phyloP scores from a whole-genome alignment of 2,329 filamentous ascomycete species.

The Phaeosphaeriaceae sp. region DNA sequence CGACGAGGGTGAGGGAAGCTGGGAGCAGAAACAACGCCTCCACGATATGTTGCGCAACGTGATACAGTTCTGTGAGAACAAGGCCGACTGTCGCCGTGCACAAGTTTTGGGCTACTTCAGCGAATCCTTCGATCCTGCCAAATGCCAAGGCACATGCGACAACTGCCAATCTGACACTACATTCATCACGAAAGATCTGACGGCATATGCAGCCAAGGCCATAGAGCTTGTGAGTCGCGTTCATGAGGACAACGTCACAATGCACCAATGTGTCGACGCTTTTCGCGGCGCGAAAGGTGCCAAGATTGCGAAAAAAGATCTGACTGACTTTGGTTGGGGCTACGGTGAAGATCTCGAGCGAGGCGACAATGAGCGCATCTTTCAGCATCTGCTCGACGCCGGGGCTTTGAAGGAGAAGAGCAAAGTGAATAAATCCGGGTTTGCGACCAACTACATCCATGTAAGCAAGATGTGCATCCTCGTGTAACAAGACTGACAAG shows the following conservation, averaged over 20 bases:
- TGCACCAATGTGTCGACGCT: constrained; percentile 83
- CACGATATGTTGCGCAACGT: constrained; percentile 85
- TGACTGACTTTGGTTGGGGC: constrained; percentile 66
- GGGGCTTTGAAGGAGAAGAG: constrained; percentile 77
- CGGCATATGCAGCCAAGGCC: constrained; percentile 73
- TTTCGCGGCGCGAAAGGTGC: constrained; percentile 74
- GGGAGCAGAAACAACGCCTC: constrained; percentile 83
- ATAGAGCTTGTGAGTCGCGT: constrained; percentile 70
- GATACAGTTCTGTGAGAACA: constrained; percentile 87
- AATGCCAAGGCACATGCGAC: constrained; percentile 82
- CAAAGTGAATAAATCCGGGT: constrained; percentile 67
- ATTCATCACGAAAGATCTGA: constrained; percentile 80
- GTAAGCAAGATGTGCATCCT: constrained; percentile 53
- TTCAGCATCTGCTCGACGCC: constrained; percentile 76
- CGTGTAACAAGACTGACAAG: constrained; percentile 19
- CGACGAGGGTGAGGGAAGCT: constrained; percentile 75
- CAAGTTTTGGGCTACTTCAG: constrained; percentile 95
- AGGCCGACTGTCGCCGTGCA: constrained; percentile 82
- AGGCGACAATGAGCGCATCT: constrained; percentile 82
- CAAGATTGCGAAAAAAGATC: constrained; percentile 60
- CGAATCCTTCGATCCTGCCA: constrained; percentile 75
- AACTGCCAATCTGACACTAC: constrained; percentile 79
- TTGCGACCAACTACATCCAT: constrained; percentile 76
- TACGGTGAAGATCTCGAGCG: constrained; percentile 73
- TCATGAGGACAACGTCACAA: constrained; percentile 63